Evolutionary conservation across 192 early-diverging fungal species (phyloP).

Genomic region (Allomyces macrogynus): DNA sequence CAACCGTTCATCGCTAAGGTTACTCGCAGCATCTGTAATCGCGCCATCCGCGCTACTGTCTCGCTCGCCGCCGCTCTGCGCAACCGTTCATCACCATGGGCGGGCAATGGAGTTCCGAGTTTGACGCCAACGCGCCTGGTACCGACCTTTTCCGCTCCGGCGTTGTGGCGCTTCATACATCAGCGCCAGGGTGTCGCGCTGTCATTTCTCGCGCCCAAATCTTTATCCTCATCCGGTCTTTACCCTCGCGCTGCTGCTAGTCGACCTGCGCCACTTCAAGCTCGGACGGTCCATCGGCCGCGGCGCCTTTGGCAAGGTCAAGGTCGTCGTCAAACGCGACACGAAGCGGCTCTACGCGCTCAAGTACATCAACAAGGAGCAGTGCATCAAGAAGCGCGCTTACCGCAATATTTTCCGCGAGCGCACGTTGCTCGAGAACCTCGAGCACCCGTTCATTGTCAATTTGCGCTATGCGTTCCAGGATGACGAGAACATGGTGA

Average conservation of each 20-base stretch:
- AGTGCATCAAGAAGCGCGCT: constrained; percentile 68
- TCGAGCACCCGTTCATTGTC: constrained; percentile 64
- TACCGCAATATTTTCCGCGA: constrained; percentile 82
- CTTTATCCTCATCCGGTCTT: background rate
- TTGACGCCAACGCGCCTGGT: background rate
- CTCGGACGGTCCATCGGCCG: constrained; percentile 77
- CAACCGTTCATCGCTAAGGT: too few relatives aligned
- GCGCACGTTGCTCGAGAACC: constrained; percentile 64
- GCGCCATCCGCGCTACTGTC: too few relatives aligned
- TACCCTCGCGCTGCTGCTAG: constrained; percentile 9
- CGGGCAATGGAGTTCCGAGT: background rate
- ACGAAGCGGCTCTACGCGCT: constrained; percentile 68
- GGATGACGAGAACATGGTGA: constrained; percentile 60
- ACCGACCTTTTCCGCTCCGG: background rate
- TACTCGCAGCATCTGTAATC: too few relatives aligned
- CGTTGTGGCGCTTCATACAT: background rate
- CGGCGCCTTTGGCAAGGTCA: constrained; percentile 87
- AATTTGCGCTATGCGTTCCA: constrained; percentile 92
- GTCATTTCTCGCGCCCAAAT: background rate
- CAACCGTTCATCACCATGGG: background rate
- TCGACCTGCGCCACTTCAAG: constrained; percentile 72
- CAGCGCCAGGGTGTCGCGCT: background rate
- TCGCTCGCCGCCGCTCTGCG: too few relatives aligned
- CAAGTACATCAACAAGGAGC: constrained; percentile 92
- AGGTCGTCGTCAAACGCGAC: constrained; percentile 49